These are phyloP conservation scores for Nannizziopsis barbatae DNA, from an alignment of 2,329 filamentous ascomycete species.

Conservation along the genomic window DNA sequence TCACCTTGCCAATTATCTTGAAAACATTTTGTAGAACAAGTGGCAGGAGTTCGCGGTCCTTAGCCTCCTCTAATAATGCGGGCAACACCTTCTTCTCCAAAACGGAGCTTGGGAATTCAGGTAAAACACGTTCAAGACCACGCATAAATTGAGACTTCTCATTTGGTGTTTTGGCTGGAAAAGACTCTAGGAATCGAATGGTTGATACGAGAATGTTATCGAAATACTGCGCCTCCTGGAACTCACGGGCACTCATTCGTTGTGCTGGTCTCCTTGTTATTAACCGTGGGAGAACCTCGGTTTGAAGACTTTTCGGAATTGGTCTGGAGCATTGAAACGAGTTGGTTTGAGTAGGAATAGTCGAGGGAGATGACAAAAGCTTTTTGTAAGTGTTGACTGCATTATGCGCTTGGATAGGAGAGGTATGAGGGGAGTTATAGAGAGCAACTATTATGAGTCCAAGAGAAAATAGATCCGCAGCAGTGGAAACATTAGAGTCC, in stretches of 20 bases:
- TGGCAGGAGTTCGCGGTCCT: conserved; percentile 77
- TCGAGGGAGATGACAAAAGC: conserved; percentile 65
- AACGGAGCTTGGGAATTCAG: conserved; percentile 85
- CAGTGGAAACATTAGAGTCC: conserved; percentile 72
- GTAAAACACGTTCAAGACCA: conserved; percentile 73
- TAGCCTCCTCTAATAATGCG: conserved; percentile 80
- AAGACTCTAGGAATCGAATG: conserved; percentile 81
- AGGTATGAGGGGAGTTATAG: conserved; percentile 88
- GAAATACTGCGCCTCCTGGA: conserved; percentile 92
- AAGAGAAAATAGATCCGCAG: conserved; percentile 87
- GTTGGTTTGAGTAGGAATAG: conserved; percentile 67
- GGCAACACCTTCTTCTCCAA: conserved; percentile 90
- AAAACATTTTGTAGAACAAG: conserved; percentile 86
- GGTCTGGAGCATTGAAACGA: conserved; percentile 71
- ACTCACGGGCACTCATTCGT: conserved; percentile 75
- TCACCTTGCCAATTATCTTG: conserved; percentile 70
- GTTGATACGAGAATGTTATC: conserved; percentile 95
- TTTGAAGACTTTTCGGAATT: conserved; percentile 65
- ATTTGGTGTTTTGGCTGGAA: conserved; percentile 80
- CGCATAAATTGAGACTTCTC: conserved; percentile 90
- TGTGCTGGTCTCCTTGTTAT: conserved; percentile 82
- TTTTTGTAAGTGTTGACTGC: conserved; percentile 78
- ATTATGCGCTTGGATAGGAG: conserved; percentile 70
- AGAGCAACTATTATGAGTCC: conserved; percentile 79
- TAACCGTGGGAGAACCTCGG: conserved; percentile 67